A percentile compares a stretch with the other conserved stretches of the same genome.
Conservation (phyloP, 345 rosid genomes). For the Ricinus communis region DNA sequence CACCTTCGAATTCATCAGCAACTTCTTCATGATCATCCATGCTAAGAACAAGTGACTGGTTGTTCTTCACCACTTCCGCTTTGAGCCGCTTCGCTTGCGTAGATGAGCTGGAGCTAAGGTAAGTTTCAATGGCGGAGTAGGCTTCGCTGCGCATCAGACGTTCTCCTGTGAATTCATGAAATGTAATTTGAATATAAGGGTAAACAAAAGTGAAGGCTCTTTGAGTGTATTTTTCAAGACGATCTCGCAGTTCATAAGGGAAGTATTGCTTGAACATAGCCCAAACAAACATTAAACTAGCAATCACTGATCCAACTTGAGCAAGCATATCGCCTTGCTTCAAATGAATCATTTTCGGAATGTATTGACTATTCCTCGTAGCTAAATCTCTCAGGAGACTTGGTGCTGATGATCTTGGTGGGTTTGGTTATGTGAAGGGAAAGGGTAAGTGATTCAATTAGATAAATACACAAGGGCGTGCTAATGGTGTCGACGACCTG, state of each 20-base stretch:
- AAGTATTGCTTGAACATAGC: conserved; percentile 19
- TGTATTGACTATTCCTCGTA: not conserved
- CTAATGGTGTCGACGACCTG: no score
- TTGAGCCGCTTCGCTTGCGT: conserved; percentile 14
- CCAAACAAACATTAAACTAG: conserved; percentile 11
- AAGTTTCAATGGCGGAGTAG: conserved; percentile 14
- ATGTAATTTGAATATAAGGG: conserved; percentile 17
- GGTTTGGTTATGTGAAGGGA: not conserved
- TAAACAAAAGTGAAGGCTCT: conserved; percentile 5
- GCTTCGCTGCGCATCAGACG: conserved; percentile 16
- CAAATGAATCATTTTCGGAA: not conserved
- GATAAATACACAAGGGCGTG: no score
- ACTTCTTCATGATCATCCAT: conserved; percentile 22
- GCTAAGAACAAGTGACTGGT: conserved; percentile 5
- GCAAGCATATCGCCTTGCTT: conserved; percentile 5
- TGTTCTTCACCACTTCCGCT: conserved; percentile 7
- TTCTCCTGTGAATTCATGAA: conserved; percentile 16
- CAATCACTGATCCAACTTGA: conserved; percentile 8
- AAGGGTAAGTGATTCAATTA: no score
- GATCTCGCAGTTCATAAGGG: conserved; percentile 4
- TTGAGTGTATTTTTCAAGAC: conserved; percentile 11
- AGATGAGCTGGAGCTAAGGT: conserved; percentile 10
- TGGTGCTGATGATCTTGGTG: not conserved
- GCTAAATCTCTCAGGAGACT: not conserved
- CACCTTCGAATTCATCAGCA: conserved; percentile 6